These are phyloP conservation scores for Parastagonospora nodorum DNA, from an alignment of 2,329 filamentous ascomycete genomes.

Conservation along the genomic window DNA sequence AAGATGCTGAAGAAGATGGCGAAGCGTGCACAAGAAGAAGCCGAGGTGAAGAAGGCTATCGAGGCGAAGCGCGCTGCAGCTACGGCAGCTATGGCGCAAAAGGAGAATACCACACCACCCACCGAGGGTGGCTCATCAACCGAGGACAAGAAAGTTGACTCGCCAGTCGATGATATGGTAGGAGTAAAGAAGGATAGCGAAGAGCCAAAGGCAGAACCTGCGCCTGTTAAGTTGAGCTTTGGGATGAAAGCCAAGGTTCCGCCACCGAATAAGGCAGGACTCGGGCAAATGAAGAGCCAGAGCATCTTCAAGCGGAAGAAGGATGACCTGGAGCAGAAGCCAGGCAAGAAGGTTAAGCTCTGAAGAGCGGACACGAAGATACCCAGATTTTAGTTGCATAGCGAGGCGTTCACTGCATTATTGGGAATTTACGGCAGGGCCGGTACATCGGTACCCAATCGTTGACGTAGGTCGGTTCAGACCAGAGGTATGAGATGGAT, in stretches of 20 bases:
- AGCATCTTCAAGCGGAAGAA: constrained; percentile 46
- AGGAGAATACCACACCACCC: constrained; percentile 42
- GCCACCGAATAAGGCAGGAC: constrained; percentile 32
- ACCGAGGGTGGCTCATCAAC: constrained; percentile 35
- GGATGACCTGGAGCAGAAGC: constrained; percentile 33
- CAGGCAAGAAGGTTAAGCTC: constrained; percentile 43
- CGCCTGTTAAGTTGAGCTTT: constrained; percentile 42
- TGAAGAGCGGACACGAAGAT: constrained; percentile 7
- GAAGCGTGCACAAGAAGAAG: constrained; percentile 69
- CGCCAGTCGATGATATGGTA: constrained; percentile 79
- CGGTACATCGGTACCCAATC: too few species aligned
- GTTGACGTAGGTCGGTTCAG: too few species aligned
- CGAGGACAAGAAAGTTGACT: constrained; percentile 44
- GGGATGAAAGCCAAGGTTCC: constrained; percentile 35
- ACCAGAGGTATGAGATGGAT: too few species aligned
- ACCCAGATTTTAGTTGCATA: constrained; percentile 15
- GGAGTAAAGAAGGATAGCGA: constrained; percentile 66
- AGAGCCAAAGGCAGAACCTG: constrained; percentile 41
- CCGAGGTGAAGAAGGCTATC: constrained; percentile 41
- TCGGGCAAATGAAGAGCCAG: constrained; percentile 42
- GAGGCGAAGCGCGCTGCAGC: constrained; percentile 53
- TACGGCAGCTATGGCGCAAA: constrained; percentile 37
- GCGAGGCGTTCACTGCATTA: constrained; percentile 19
- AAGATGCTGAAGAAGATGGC: constrained; percentile 84
- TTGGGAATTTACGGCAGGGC: too few species aligned